Evolutionary conservation across 768 basidiomycete genomes (phyloP).

Genomic region (Floccularia luteovirens): DNA sequence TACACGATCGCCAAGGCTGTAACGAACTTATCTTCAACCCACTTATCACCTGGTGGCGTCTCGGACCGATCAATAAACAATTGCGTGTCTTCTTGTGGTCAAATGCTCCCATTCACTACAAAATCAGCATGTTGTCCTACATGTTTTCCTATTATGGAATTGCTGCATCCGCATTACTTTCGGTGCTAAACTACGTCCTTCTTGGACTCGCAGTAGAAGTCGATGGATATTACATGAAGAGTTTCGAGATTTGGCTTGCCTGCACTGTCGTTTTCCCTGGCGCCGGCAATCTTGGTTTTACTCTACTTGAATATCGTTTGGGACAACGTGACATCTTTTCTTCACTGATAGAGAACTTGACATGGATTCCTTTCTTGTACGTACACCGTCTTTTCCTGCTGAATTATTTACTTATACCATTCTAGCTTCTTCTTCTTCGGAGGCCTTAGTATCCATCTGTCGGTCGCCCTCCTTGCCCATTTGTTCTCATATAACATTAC

Average conservation of each 20-base stretch:
- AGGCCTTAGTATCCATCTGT: slow-evolving; percentile 65
- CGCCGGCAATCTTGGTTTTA: slow-evolving; percentile 61
- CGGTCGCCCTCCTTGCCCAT: slow-evolving; percentile 57
- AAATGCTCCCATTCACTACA: slow-evolving; percentile 72
- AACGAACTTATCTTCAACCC: slow-evolving; percentile 86
- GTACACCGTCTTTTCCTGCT: slow-evolving; percentile 16
- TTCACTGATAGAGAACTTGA: slow-evolving; percentile 49
- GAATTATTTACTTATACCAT: not conserved
- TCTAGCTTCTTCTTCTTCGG: slow-evolving; percentile 73
- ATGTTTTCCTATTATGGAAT: slow-evolving; percentile 62
- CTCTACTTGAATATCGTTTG: slow-evolving; percentile 62
- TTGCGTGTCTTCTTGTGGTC: slow-evolving; percentile 75
- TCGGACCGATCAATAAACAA: slow-evolving; percentile 81
- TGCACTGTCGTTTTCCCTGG: slow-evolving; percentile 67
- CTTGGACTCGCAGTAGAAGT: slow-evolving; percentile 55
- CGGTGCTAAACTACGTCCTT: slow-evolving; percentile 63
- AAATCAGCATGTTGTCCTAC: slow-evolving; percentile 72
- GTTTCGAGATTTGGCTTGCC: slow-evolving; percentile 69
- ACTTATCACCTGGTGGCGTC: slow-evolving; percentile 63
- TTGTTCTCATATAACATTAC: slow-evolving; percentile 72
- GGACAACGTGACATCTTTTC: slow-evolving; percentile 45
- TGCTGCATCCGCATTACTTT: slow-evolving; percentile 53
- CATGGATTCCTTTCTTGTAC: slow-evolving; percentile 72
- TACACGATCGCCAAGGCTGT: slow-evolving; percentile 36
- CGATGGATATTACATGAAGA: slow-evolving; percentile 66